Evolutionary conservation across 495 filamentous ascomycete species (phyloP), one percentile per base, ranked within the genome.

Genomic region (Podospora tetraspora): DNA sequence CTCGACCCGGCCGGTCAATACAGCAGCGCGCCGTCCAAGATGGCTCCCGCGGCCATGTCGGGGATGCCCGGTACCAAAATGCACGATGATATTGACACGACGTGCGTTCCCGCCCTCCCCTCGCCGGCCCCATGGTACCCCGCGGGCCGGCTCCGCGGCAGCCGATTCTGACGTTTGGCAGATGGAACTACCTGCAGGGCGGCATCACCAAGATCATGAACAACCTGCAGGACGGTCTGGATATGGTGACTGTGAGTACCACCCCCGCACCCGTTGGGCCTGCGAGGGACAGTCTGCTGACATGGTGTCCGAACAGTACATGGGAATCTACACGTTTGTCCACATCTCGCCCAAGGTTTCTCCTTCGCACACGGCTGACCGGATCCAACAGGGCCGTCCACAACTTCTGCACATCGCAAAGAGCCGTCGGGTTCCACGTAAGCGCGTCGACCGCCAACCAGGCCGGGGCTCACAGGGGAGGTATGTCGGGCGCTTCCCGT

Each of bases 381-480:
- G 16, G 16, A 19, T 67, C 10, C 59, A 25, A 68, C 70, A 95
- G 92, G 27, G 93, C 94, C 65, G 94, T 99, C 29, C 96, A 99
- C 78, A 97, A 99, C 82, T 99, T 99, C 76, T 99, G 95, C 80
- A 98, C 96, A 65, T 97, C 96, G 30, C 96, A 97, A 76, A 98
- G 97, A 78, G 93, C 92, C 2, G 89, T 93, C 32, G 79, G 78
- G 10, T 72, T 82, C 21, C 70, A 63, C 23, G 52, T 82, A 19
- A 71, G 61, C 24, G 52, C 60, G 9, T 9, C 78, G 73, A 71
- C 74, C 3, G 78, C 72, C n/a, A 69, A 69, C 25, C 76, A 77
- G 70, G 78, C 81, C 62, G 84, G 77, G 21, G 84, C 88, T 62
- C 91, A 95, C 79, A 86, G 94, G 66, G 94, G 94, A 79, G 93